Percentiles rank a stretch among this genome's conserved stretches.
phyloP scores from a whole-genome alignment of 371 early-diverging fungal species.

The Ordospora colligata region DNA sequence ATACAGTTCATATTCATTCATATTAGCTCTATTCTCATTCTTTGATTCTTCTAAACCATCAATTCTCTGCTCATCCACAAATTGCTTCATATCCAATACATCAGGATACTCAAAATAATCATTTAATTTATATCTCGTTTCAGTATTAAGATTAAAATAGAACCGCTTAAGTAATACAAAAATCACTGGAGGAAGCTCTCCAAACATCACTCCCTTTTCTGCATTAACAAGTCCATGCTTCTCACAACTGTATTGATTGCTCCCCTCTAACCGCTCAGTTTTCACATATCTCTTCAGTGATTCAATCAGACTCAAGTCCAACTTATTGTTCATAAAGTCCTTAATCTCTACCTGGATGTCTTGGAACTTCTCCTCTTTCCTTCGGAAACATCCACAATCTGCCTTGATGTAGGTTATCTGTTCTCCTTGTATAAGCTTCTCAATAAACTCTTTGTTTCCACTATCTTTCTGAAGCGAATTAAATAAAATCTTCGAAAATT shows the following conservation, averaged over 20 bases:
- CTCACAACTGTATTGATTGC: constrained; percentile 85
- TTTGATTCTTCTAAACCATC: not conserved
- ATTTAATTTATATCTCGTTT: constrained; percentile 67
- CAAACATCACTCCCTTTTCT: constrained; percentile 82
- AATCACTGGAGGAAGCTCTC: constrained; percentile 81
- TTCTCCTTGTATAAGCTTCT: constrained; percentile 52
- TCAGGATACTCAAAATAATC: constrained; percentile 88
- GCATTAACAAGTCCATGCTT: constrained; percentile 86
- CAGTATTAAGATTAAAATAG: constrained; percentile 71
- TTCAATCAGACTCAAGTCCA: constrained; percentile 66
- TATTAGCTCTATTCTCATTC: not conserved
- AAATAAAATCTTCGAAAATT: constrained; percentile 59
- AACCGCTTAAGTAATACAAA: constrained; percentile 92
- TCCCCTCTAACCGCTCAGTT: constrained; percentile 67
- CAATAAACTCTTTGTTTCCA: constrained; percentile 43
- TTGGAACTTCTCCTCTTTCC: constrained; percentile 56
- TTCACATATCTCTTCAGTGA: constrained; percentile 78
- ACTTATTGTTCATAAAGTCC: constrained; percentile 16
- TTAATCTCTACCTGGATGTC: constrained; percentile 55
- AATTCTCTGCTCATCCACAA: not conserved
- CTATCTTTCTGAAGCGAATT: constrained; percentile 58
- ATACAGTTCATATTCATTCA: constrained; percentile 36
- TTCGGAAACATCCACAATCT: constrained; percentile 51
- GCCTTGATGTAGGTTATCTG: constrained; percentile 40
- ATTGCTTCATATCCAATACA: constrained; percentile 65